A percentile compares a stretch with the other conserved stretches of the same genome.
Evolutionary conservation across 768 basidiomycete genomes (phyloP).

Genomic region (Gloeopeniophorella convolvens): DNA sequence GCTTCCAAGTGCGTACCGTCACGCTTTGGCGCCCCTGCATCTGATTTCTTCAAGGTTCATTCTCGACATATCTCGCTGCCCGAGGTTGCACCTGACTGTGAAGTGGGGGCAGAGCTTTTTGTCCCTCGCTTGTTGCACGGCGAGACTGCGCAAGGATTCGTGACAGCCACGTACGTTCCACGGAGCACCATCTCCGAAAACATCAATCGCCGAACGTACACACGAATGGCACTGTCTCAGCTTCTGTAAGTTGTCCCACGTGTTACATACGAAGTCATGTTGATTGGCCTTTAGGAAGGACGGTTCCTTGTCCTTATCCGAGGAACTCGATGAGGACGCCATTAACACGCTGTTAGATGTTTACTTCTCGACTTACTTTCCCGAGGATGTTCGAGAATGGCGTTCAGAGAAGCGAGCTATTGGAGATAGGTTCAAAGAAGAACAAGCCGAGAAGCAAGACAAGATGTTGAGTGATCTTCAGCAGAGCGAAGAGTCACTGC

Average conservation of each 20-base stretch:
- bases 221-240: neutral
- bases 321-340: neutral
- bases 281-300: neutral
- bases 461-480: neutral
- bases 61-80: neutral
- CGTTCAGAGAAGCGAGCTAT: neutral
- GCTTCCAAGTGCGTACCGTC: slow-evolving; percentile 36
- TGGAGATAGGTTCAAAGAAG: neutral
- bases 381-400: neutral
- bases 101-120: neutral
- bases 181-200: neutral
- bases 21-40: neutral
- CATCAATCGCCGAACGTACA: neutral
- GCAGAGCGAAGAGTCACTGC: neutral
- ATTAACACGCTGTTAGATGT: neutral
- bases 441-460: neutral
- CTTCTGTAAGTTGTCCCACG: neutral
- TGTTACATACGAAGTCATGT: neutral
- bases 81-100: neutral
- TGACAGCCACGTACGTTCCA: slow-evolving; percentile 2
- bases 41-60: neutral
- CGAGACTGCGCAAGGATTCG: slow-evolving; percentile 19
- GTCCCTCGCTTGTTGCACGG: slow-evolving; percentile 10
- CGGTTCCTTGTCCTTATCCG: neutral
- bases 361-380: neutral